Conservation (phyloP, 2,329 filamentous ascomycete species). For the Ceratocystis ficicola region DNA sequence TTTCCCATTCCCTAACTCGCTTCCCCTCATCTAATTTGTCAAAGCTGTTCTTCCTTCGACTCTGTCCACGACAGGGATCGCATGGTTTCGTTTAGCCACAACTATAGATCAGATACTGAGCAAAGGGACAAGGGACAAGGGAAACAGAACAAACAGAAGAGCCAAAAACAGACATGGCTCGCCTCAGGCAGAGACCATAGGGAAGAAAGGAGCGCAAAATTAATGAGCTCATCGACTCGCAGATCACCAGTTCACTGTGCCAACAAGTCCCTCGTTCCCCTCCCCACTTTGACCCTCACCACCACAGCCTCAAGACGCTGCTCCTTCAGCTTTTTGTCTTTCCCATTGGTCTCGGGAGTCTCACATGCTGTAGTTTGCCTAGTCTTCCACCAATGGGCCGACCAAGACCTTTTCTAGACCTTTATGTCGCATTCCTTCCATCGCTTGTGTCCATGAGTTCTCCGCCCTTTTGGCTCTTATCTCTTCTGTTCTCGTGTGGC, state of each 20-base stretch:
- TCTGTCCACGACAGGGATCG: neutral
- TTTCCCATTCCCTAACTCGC: neutral
- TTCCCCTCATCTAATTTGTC: neutral
- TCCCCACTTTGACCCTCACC: neutral
- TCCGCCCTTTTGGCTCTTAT: neutral
- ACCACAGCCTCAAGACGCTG: neutral
- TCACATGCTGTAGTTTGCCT: neutral
- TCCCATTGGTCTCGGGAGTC: neutral
- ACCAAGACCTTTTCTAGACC: neutral
- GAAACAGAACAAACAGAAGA: neutral
- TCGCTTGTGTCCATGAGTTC: neutral
- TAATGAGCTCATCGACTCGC: neutral
- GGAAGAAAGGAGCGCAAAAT: neutral
- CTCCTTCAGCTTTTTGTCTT: neutral
- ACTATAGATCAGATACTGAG: neutral
- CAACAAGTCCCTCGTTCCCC: constrained; percentile 1
- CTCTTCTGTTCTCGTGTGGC: neutral
- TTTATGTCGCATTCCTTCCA: constrained; percentile 6
- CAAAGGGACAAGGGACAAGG: neutral
- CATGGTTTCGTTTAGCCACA: neutral
- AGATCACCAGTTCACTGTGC: neutral
- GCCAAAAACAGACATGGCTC: neutral
- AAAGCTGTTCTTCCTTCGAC: neutral
- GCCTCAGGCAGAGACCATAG: neutral
- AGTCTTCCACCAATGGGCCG: neutral